Conservation (phyloP, 2,329 filamentous ascomycete species). For the Penicillium frequentans region DNA sequence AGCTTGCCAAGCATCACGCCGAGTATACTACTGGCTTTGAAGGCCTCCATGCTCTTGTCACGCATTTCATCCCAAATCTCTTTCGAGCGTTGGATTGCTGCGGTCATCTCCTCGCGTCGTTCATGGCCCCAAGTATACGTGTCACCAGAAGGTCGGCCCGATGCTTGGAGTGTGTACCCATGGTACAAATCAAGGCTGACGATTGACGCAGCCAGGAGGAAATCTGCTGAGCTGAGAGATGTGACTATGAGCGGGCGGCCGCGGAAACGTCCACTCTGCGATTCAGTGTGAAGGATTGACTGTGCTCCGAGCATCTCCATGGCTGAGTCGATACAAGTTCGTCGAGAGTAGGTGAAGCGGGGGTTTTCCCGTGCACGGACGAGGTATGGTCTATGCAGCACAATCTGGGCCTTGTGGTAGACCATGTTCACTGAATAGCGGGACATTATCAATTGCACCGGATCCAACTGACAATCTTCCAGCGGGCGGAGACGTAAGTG, state of each 20-base stretch:
- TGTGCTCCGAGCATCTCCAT: constrained; percentile 79
- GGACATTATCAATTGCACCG: constrained; percentile 69
- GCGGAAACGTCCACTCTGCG: constrained; percentile 68
- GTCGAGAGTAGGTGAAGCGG: constrained; percentile 79
- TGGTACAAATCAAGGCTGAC: constrained; percentile 80
- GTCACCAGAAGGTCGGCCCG: constrained; percentile 37
- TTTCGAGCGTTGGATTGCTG: constrained; percentile 68
- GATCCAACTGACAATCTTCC: constrained; percentile 72
- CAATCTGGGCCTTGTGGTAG: constrained; percentile 84
- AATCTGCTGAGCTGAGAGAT: constrained; percentile 79
- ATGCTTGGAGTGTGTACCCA: constrained; percentile 34
- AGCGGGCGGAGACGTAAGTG: constrained; percentile 75
- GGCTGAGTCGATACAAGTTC: constrained; percentile 81
- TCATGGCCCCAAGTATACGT: constrained; percentile 50
- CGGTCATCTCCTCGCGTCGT: constrained; percentile 70
- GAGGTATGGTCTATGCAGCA: constrained; percentile 86
- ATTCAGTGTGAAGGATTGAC: constrained; percentile 71
- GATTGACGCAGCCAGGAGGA: constrained; percentile 81
- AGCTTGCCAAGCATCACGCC: constrained; percentile 82
- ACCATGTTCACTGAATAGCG: constrained; percentile 77
- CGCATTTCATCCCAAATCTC: constrained; percentile 78
- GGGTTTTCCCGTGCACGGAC: constrained; percentile 74
- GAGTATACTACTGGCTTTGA: constrained; percentile 80
- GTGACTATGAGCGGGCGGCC: constrained; percentile 77
- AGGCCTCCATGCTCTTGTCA: constrained; percentile 82